Conservation (phyloP, 2,329 filamentous ascomycete species). For the Neonectria neomacrospora region DNA sequence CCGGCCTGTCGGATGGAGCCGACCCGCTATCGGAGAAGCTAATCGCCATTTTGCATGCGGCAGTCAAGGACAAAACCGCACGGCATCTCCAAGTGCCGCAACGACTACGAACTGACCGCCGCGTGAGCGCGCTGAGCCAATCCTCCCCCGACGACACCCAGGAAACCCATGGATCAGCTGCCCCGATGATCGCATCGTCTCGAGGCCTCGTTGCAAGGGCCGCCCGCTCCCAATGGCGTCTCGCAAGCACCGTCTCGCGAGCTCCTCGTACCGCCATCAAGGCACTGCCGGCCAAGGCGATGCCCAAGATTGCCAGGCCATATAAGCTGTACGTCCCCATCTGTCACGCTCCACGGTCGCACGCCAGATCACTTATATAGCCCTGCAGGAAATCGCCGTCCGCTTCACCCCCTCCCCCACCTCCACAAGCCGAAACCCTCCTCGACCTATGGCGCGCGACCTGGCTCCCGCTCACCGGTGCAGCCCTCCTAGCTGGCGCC, state of each 20-base stretch:
- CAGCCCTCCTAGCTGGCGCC: constrained; percentile 57
- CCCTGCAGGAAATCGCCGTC: constrained; percentile 31
- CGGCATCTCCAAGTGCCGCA: constrained; percentile 2
- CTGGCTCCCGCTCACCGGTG: constrained; percentile 59
- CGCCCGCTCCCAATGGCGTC: constrained; percentile 42
- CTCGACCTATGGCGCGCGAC: constrained; percentile 52
- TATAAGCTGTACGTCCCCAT: constrained; percentile 47
- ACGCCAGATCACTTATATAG: constrained; percentile 19
- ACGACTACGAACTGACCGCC: not conserved
- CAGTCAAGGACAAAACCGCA: constrained; percentile 20
- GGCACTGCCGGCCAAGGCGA: constrained; percentile 31
- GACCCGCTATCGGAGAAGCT: constrained; percentile 39
- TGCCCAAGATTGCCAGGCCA: constrained; percentile 40
- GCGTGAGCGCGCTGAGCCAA: constrained; percentile 3
- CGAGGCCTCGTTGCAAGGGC: constrained; percentile 41
- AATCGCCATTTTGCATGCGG: constrained; percentile 17
- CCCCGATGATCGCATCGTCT: constrained; percentile 46
- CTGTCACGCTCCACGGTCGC: not conserved
- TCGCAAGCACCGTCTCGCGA: constrained; percentile 45
- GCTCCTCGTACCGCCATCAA: constrained; percentile 38
- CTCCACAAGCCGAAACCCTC: constrained; percentile 48
- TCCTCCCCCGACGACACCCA: not conserved
- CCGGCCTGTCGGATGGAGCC: constrained; percentile 28
- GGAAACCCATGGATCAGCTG: constrained; percentile 29
- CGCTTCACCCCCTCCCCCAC: constrained; percentile 22